These are phyloP conservation scores for Penicillium taxi DNA, from an alignment of 495 filamentous ascomycete genomes.

Conservation along the genomic window DNA sequence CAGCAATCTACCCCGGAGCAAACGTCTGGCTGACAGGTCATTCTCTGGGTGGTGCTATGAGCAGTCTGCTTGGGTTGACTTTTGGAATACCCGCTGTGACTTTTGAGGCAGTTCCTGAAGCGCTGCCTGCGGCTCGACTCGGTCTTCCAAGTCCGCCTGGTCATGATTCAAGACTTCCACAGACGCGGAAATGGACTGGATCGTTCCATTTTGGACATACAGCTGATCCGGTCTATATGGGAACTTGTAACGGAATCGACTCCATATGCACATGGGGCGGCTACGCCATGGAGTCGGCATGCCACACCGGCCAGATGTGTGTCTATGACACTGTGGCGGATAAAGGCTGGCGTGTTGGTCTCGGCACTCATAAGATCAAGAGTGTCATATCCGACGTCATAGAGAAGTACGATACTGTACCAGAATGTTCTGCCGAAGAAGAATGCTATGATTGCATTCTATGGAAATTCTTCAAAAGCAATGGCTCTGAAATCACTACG, in stretches of 20 bases:
- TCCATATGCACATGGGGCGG: slow-evolving; percentile 86
- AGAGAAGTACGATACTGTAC: slow-evolving; percentile 67
- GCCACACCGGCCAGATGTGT: slow-evolving; percentile 82
- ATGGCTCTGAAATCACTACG: slow-evolving; percentile 68
- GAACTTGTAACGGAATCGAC: slow-evolving; percentile 82
- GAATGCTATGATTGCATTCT: slow-evolving; percentile 86
- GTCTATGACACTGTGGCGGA: slow-evolving; percentile 86
- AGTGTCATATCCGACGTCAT: slow-evolving; percentile 80
- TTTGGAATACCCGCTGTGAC: slow-evolving; percentile 83
- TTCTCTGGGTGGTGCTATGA: slow-evolving; percentile 83
- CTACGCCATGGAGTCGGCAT: slow-evolving; percentile 86
- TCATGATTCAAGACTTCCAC: slow-evolving; percentile 57
- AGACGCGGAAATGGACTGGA: slow-evolving; percentile 63
- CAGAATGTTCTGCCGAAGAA: slow-evolving; percentile 60
- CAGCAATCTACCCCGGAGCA: slow-evolving; percentile 74
- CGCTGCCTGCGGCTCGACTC: slow-evolving; percentile 73
- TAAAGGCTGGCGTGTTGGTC: slow-evolving; percentile 79
- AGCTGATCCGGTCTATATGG: slow-evolving; percentile 91
- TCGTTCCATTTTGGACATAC: slow-evolving; percentile 93
- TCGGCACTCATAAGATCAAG: slow-evolving; percentile 78
- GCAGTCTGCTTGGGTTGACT: slow-evolving; percentile 77
- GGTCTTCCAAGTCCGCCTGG: slow-evolving; percentile 84
- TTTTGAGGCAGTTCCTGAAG: slow-evolving; percentile 86
- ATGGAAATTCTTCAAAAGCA: slow-evolving; percentile 93
- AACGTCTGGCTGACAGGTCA: slow-evolving; percentile 86